phyloP scores from a whole-genome alignment of 257 asterid species.

The Rhazya stricta region DNA sequence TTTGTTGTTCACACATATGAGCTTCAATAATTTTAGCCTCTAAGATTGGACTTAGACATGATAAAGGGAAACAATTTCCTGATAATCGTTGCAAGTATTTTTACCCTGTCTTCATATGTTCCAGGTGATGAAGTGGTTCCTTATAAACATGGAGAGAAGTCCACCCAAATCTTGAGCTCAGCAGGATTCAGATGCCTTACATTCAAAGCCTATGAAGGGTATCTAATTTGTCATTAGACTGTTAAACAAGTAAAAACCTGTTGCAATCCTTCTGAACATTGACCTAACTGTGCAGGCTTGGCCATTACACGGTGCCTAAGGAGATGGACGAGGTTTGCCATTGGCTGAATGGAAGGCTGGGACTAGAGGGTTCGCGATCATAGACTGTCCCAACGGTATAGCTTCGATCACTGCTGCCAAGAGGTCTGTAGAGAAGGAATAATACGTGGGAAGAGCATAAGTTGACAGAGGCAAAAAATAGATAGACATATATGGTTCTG shows the following conservation, averaged over 20 bases:
- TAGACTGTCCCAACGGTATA: background rate
- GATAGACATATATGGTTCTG: slow-evolving; percentile 13
- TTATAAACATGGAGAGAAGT: slow-evolving; percentile 64
- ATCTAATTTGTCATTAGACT: slow-evolving; percentile 10
- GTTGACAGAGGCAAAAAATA: slow-evolving; percentile 15
- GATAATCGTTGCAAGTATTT: background rate
- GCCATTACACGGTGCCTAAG: slow-evolving; percentile 80
- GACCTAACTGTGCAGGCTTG: slow-evolving; percentile 47
- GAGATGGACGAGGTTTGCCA: slow-evolving; percentile 90
- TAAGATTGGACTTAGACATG: background rate
- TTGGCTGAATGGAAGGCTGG: slow-evolving; percentile 61
- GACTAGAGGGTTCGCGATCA: slow-evolving; percentile 40
- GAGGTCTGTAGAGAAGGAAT: slow-evolving; percentile 23
- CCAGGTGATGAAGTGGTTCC: slow-evolving; percentile 86
- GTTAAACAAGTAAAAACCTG: background rate
- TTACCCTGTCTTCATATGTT: slow-evolving; percentile 19
- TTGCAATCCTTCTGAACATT: background rate
- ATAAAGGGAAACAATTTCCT: background rate
- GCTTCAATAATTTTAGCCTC: background rate
- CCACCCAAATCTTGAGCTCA: slow-evolving; percentile 60
- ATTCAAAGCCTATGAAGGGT: slow-evolving; percentile 74
- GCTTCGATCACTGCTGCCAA: slow-evolving; percentile 12
- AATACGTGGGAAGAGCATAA: slow-evolving; percentile 29
- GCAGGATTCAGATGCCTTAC: slow-evolving; percentile 72
- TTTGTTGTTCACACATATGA: background rate